Evolutionary conservation across 2,329 filamentous ascomycete species (phyloP), one percentile per base, ranked within the genome.

Genomic region (Tolypocladium pustulatum): DNA sequence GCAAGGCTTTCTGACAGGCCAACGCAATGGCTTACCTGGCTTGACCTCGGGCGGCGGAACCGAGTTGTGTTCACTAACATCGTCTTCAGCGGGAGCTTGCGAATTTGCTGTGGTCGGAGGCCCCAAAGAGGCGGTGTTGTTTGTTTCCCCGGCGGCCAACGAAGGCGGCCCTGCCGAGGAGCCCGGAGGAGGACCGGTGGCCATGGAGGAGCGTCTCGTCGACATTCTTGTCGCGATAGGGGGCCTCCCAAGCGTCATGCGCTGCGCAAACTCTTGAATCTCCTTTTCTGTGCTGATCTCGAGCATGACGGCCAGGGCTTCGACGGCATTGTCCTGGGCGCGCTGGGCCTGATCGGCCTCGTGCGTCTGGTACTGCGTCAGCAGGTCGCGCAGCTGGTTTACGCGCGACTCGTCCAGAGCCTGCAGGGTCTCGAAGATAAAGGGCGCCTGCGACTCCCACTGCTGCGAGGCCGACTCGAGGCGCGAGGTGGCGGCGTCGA

Each of bases 401-500:
- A 95, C 78, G 58, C 94, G 85, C 65, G 84, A 87, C 76, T 99
- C 94, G 69, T 99, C 94, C 37, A 95, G 78, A 7, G 90, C 88
- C 71, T 99, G 94, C 32, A 99, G 82, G 61, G 87, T 89, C 74
- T 99, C 94, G 69, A 96, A 97, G 61, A 97, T 88, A 73, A 90
- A 97, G 1, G 94, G 94, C 17, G 94, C 91, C 72, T 96, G 91
- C 0, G 91, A 91, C 58, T 96, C 87, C 94, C 94, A 99, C 70
- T 96, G 89, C 64, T 87, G 82, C 52, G 81, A 84, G n/a, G 91
- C 88, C 61, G 85, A 85, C 63, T 96, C 89, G 51, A 95, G 83
- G 63, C 86, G 87, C 22, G 84, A 78, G 13, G 84, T 81, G 15
- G 91, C 91, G 62, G 81, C 81, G 51, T 91, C 89, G 43, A 94